phyloP scores from a whole-genome alignment of 1,284 basidiomycete species.

The Microbotryum silenes-acaulis region DNA sequence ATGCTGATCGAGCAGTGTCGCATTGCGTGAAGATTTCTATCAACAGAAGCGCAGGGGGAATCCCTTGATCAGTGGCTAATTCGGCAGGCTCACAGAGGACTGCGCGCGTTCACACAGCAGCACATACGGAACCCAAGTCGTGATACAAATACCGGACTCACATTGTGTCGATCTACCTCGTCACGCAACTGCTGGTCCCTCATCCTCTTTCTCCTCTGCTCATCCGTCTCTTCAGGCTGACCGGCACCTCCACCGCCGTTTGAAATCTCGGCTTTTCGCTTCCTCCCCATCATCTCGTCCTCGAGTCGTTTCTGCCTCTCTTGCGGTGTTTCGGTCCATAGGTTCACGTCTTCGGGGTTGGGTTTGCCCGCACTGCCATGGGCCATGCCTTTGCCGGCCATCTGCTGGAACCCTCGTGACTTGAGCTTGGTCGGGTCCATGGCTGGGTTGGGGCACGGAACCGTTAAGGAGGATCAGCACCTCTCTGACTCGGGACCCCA shows the following conservation, averaged over 20 bases:
- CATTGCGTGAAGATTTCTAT: conserved; percentile 58
- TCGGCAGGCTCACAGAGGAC: neutral
- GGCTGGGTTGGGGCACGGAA: conserved; percentile 38
- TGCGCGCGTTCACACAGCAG: neutral
- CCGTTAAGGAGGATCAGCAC: neutral
- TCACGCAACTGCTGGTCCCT: conserved; percentile 59
- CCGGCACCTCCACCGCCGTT: conserved; percentile 44
- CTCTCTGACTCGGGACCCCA: neutral
- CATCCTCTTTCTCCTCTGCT: conserved; percentile 49
- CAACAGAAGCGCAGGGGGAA: neutral
- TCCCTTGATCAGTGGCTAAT: neutral
- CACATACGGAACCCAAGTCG: neutral
- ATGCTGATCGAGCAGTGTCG: conserved; percentile 64
- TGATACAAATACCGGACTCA: conserved; percentile 42
- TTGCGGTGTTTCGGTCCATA: conserved; percentile 90
- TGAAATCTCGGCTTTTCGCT: conserved; percentile 57
- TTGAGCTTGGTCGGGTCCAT: conserved; percentile 66
- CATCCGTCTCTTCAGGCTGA: conserved; percentile 44
- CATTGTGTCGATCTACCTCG: conserved; percentile 69
- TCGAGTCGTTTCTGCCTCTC: conserved; percentile 73
- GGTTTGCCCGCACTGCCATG: conserved; percentile 40
- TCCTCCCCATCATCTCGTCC: conserved; percentile 78
- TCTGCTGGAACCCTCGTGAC: conserved; percentile 64
- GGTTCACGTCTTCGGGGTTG: conserved; percentile 47
- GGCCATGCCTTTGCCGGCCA: conserved; percentile 33